phyloP scores from a whole-genome alignment of 1,284 basidiomycete species.

The Bjerkandera adusta region DNA sequence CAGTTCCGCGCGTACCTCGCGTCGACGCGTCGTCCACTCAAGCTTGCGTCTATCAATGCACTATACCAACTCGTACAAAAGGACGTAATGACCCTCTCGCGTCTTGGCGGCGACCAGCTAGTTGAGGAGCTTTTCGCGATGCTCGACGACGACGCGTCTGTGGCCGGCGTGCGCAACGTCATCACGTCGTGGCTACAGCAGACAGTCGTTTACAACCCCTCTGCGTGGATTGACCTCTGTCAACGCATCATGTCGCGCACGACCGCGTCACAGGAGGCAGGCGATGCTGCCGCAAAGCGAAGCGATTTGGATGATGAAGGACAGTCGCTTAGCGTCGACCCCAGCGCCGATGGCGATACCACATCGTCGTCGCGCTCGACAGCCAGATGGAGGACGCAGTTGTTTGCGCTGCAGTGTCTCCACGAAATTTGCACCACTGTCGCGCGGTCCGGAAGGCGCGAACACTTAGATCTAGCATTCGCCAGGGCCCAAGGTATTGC shows the following conservation, averaged over 20 bases:
- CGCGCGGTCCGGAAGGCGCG: slow-evolving; percentile 65
- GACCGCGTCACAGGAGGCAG: slow-evolving; percentile 76
- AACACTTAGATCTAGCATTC: slow-evolving; percentile 79
- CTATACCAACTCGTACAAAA: slow-evolving; percentile 97
- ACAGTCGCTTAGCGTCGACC: slow-evolving; percentile 76
- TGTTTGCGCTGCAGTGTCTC: slow-evolving; percentile 92
- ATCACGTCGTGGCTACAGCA: slow-evolving; percentile 96
- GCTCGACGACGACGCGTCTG: slow-evolving; percentile 90
- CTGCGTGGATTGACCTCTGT: slow-evolving; percentile 97
- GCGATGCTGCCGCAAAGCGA: slow-evolving; percentile 51
- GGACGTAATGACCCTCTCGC: slow-evolving; percentile 90
- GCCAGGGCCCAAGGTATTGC: slow-evolving; percentile 39
- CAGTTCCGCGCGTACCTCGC: slow-evolving; percentile 77
- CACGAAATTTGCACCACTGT: slow-evolving; percentile 88
- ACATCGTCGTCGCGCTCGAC: slow-evolving; percentile 46
- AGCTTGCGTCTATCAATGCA: slow-evolving; percentile 92
- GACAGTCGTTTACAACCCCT: slow-evolving; percentile 90
- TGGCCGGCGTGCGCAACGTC: slow-evolving; percentile 90
- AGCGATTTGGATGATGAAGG: slow-evolving; percentile 87
- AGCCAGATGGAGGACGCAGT: slow-evolving; percentile 94
- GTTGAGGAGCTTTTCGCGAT: slow-evolving; percentile 95
- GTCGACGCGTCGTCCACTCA: slow-evolving; percentile 80
- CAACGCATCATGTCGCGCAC: slow-evolving; percentile 94
- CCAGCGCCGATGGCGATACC: slow-evolving; percentile 36
- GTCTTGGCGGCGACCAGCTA: slow-evolving; percentile 89